Evolutionary conservation across 805 yeast species (phyloP), one percentile per base, ranked within the genome.

Genomic region (Cyberlindnera bimundalis): DNA sequence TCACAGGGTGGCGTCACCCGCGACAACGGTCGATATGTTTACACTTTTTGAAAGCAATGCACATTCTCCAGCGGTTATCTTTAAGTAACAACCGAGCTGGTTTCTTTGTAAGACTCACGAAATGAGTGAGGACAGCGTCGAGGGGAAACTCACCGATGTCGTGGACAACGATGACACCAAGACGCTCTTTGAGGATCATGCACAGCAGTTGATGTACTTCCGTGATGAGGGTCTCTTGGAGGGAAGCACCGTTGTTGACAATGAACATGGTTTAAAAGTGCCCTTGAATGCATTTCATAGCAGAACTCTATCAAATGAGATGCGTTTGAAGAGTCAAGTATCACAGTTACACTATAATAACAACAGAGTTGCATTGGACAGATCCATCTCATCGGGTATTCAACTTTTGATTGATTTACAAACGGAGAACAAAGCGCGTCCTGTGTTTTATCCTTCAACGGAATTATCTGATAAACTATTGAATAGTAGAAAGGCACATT

Each of bases 261-360:
- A 58, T 5, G 50, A 55, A 14, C 39, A 33, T 2, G 35, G 29
- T 11, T 21, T 41, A 9, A 47, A 37, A n/a, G 36, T 31, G n/a
- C 44, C 48, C 1, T 30, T 40, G 16, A 27, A 14, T 13, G 17
- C 10, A n/a, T 13, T 38, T 7, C 58, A 57, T 33, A 33, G 29
- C 21, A 46, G 57, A 42, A 53, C 59, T 3, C 39, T 47, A 17
- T 61, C 63, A 7, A 58, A 60, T 23, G 63, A 60, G 32, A 54
- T 49, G 16, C 61, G 68, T n/a, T 53, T 70, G 45, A 66, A 70
- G 33, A 68, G 82, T 1, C 82, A 88, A 38, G 59, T 83, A 24
- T 78, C 80, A 43, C 96, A 90, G 56, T 64, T 83, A 42, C 84
- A 78, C 46, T 91, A 84, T 59, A 87, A 87, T 56, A 80, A 81